Conservation (phyloP, 2,329 filamentous ascomycete genomes). For the Purpureocillium lavendulum region DNA sequence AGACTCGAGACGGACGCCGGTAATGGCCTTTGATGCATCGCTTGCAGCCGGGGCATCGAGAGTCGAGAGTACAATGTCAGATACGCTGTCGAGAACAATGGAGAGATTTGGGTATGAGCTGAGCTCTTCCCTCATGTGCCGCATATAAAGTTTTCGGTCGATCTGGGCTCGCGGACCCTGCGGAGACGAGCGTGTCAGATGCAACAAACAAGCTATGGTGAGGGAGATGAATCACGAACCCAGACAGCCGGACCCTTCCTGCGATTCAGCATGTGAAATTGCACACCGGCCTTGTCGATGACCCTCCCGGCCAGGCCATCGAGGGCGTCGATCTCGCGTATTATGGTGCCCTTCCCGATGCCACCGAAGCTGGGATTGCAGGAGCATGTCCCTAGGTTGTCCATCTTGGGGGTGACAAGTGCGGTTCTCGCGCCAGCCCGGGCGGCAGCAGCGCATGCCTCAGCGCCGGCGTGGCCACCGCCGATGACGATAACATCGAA, state of each 20-base stretch:
- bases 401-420: conserved; percentile 77
- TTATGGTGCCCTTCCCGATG: conserved; percentile 96
- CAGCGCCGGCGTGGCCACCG: conserved; percentile 89
- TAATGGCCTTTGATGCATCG: conserved; percentile 60
- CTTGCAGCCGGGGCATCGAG: conserved; percentile 27
- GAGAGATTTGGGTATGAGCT: conserved; percentile 67
- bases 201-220: neutral
- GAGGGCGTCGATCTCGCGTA: conserved; percentile 89
- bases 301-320: conserved; percentile 83
- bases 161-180: conserved; percentile 89
- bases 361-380: conserved; percentile 97
- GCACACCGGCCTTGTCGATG: conserved; percentile 89
- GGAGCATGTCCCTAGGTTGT: conserved; percentile 89
- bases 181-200: neutral
- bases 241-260: conserved; percentile 93
- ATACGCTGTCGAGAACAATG: conserved; percentile 79
- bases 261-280: conserved; percentile 82
- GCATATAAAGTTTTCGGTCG: conserved; percentile 80
- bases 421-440: conserved; percentile 82
- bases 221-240: conserved; percentile 32
- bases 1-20: conserved; percentile 77
- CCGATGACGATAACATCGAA: conserved; percentile 95
- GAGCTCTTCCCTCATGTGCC: conserved; percentile 84
- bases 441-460: conserved; percentile 86
- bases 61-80: conserved; percentile 68